Percentiles rank a stretch among this genome's conserved stretches.
Conservation (phyloP, 1,284 basidiomycete species). For the Leccinum proliferum region DNA sequence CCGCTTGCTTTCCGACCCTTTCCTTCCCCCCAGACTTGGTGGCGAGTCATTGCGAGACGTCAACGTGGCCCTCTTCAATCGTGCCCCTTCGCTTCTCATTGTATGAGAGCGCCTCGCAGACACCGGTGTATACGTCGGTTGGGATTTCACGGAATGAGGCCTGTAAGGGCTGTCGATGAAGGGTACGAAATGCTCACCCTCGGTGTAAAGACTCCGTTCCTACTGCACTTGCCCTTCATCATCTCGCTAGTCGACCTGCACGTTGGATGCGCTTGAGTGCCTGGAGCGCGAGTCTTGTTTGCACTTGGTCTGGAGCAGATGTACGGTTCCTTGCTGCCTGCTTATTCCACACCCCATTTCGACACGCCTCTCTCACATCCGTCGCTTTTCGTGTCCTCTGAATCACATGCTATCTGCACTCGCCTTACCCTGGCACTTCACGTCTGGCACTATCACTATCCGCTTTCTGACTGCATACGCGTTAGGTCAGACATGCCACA, state of each 20-base stretch:
- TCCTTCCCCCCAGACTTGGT: conserved; percentile 14
- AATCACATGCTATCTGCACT: conserved; percentile 12
- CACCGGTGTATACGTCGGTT: conserved; percentile 9
- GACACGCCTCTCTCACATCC: conserved; percentile 3
- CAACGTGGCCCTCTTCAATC: conserved; percentile 4
- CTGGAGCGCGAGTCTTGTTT: conserved; percentile 8
- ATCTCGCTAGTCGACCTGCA: conserved; percentile 28
- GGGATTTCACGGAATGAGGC: conserved; percentile 9
- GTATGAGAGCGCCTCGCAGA: conserved; percentile 20
- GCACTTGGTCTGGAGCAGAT: conserved; percentile 7
- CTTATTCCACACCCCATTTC: conserved; percentile 15
- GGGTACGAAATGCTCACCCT: conserved; percentile 6
- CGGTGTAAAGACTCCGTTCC: conserved; percentile 5
- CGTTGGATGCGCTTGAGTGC: conserved; percentile 24
- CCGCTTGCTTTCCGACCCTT: conserved; percentile 22
- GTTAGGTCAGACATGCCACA: conserved; percentile 3
- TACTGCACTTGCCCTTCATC: conserved; percentile 19
- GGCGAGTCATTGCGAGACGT: conserved; percentile 21
- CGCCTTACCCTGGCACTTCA: conserved; percentile 16
- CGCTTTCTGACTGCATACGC: conserved; percentile 20
- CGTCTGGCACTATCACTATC: conserved; percentile 23
- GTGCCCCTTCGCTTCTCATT: conserved; percentile 20
- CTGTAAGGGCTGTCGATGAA: conserved; percentile 13
- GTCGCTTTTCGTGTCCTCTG: conserved; percentile 1
- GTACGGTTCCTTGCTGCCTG: conserved; percentile 11